These are phyloP conservation scores for Akanthomyces dipterigenus DNA, from an alignment of 2,329 filamentous ascomycete genomes.

Conservation along the genomic window DNA sequence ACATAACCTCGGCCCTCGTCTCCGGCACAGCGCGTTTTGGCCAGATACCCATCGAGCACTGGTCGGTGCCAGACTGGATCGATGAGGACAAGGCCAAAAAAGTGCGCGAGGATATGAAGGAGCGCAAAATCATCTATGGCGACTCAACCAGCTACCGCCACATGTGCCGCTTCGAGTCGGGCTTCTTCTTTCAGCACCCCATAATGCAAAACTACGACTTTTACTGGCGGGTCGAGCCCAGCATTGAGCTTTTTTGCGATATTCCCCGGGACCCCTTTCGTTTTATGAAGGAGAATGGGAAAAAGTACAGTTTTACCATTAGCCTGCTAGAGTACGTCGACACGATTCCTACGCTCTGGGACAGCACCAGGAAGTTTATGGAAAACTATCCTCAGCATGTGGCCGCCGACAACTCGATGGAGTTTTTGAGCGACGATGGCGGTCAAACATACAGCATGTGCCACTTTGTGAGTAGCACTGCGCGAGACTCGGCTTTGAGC, in stretches of 20 bases:
- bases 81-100: conserved; percentile 88
- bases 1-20: conserved; percentile 80
- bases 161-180: conserved; percentile 99
- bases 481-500: background rate
- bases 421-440: conserved; percentile 83
- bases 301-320: conserved; percentile 97
- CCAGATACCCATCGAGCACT: conserved; percentile 83
- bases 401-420: conserved; percentile 75
- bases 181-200: conserved; percentile 96
- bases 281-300: conserved; percentile 90
- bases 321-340: conserved; percentile 95
- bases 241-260: conserved; percentile 93
- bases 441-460: conserved; percentile 94
- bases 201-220: conserved; percentile 96
- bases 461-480: conserved; percentile 70
- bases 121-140: conserved; percentile 95
- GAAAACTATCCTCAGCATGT: conserved; percentile 85
- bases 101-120: conserved; percentile 88
- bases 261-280: conserved; percentile 94
- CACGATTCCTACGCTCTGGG: conserved; percentile 94
- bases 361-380: conserved; percentile 92
- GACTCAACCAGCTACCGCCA: conserved; percentile 96
- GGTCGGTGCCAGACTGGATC: conserved; percentile 95
- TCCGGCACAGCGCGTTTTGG: conserved; percentile 91
- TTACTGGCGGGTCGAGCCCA: conserved; percentile 99